phyloP scores from a whole-genome alignment of 495 filamentous ascomycete genomes.

The Tuber magnatum region DNA sequence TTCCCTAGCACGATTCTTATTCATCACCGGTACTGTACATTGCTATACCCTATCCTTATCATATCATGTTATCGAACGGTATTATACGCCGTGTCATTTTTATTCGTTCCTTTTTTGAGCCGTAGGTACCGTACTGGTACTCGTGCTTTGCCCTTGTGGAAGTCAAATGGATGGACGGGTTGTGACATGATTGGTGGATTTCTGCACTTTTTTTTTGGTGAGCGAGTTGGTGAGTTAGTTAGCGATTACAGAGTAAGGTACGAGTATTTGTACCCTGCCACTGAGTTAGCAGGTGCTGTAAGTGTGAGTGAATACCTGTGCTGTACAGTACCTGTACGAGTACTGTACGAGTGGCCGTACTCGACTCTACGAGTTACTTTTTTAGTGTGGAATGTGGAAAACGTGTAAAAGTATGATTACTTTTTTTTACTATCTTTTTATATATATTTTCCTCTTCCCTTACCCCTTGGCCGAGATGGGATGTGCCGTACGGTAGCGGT shows the following conservation, averaged over 20 bases:
- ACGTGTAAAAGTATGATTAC: too few relatives aligned
- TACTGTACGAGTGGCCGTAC: too few relatives aligned
- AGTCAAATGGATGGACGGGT: background rate
- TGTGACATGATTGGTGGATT: background rate
- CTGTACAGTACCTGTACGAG: too few relatives aligned
- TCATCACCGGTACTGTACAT: background rate
- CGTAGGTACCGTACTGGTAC: background rate
- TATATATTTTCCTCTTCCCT: too few relatives aligned
- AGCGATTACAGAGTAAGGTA: slow-evolving; percentile 16
- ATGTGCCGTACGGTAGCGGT: too few relatives aligned
- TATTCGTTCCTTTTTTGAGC: background rate
- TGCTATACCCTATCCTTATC: background rate
- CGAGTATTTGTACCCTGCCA: too few relatives aligned
- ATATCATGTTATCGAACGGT: background rate
- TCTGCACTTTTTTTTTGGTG: background rate
- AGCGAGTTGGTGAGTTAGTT: background rate
- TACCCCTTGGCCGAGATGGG: too few relatives aligned
- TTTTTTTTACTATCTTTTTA: too few relatives aligned
- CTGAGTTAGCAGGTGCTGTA: too few relatives aligned
- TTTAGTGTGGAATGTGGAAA: too few relatives aligned
- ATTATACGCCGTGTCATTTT: background rate
- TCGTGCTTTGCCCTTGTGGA: background rate
- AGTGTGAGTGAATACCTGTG: too few relatives aligned
- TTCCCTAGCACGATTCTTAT: background rate
- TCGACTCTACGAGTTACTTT: too few relatives aligned